These are phyloP conservation scores for Kwoniella dendrophila DNA, from an alignment of 768 basidiomycete genomes.

Conservation along the genomic window DNA sequence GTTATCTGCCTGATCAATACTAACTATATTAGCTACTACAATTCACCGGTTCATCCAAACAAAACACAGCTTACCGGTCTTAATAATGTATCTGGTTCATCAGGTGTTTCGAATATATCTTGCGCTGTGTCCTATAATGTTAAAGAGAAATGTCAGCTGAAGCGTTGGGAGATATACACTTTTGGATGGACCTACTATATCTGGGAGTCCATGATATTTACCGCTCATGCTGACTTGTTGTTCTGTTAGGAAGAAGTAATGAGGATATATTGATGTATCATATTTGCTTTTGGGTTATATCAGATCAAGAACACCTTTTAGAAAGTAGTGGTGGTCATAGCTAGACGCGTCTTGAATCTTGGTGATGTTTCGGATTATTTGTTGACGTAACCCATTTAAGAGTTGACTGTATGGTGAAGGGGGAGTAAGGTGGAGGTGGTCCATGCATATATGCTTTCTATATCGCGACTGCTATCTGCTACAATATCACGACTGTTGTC, in stretches of 20 bases:
- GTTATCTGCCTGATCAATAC: constrained; percentile 33
- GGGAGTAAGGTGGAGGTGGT: constrained; percentile 17
- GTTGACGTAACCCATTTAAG: too few species aligned
- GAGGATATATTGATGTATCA: neutral
- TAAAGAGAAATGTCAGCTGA: neutral
- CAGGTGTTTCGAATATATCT: constrained; percentile 56
- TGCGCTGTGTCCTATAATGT: constrained; percentile 51
- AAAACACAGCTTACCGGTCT: constrained; percentile 26
- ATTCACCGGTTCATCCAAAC: too few species aligned
- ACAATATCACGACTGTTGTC: neutral
- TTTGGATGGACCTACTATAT: constrained; percentile 49
- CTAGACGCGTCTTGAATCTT: constrained; percentile 13
- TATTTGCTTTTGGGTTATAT: too few species aligned
- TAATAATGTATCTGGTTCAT: constrained; percentile 43
- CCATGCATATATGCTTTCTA: neutral
- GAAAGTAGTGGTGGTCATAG: constrained; percentile 4
- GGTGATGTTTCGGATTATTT: neutral
- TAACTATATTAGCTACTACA: too few species aligned
- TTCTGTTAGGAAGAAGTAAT: neutral
- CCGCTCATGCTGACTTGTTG: constrained; percentile 24
- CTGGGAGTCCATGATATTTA: constrained; percentile 54
- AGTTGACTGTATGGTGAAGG: neutral
- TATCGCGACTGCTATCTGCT: neutral
- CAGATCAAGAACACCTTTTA: too few species aligned
- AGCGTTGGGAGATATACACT: neutral